These are phyloP conservation scores for Alternaria sp. DNA, from an alignment of 2,329 filamentous ascomycete genomes.

Conservation along the genomic window DNA sequence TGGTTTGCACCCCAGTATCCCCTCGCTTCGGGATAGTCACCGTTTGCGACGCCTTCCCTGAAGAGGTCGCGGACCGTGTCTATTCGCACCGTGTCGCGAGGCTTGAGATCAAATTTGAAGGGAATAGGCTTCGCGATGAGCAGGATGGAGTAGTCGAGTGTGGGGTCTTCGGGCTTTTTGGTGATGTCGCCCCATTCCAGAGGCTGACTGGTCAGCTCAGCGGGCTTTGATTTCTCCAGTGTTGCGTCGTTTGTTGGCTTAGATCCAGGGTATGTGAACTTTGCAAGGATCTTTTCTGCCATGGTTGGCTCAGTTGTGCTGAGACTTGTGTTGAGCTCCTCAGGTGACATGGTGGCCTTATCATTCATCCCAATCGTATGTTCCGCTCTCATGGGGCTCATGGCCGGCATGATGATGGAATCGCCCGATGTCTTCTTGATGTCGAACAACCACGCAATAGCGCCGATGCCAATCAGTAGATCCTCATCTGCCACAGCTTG, in stretches of 20 bases:
- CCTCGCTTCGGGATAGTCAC: slow-evolving; percentile 46
- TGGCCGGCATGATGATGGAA: slow-evolving; percentile 1
- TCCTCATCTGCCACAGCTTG: slow-evolving; percentile 52
- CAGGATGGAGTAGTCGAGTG: slow-evolving; percentile 52
- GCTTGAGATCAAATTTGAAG: slow-evolving; percentile 51
- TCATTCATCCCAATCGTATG: slow-evolving; percentile 34
- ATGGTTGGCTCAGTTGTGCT: slow-evolving; percentile 20
- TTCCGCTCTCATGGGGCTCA: slow-evolving; percentile 19
- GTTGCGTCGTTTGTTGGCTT: slow-evolving; percentile 9
- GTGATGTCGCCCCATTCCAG: slow-evolving; percentile 30
- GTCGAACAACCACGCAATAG: slow-evolving; percentile 55
- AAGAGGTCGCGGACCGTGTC: slow-evolving; percentile 44
- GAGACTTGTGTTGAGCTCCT: slow-evolving; percentile 45
- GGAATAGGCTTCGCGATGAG: slow-evolving; percentile 56
- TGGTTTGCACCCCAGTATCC: slow-evolving; percentile 50
- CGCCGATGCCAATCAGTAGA: slow-evolving; percentile 51
- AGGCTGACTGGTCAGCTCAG: slow-evolving; percentile 24
- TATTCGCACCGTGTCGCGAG: slow-evolving; percentile 43
- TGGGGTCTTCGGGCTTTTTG: slow-evolving; percentile 47
- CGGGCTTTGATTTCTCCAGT: slow-evolving; percentile 3
- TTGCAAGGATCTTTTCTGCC: slow-evolving; percentile 33
- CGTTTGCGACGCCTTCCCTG: slow-evolving; percentile 43
- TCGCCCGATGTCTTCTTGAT: slow-evolving; percentile 36
- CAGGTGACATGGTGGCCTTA: slow-evolving; percentile 44
- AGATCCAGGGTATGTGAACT: slow-evolving; percentile 36